phyloP scores from a whole-genome alignment of 2,329 filamentous ascomycete species.

The Alternaria ethzedia region DNA sequence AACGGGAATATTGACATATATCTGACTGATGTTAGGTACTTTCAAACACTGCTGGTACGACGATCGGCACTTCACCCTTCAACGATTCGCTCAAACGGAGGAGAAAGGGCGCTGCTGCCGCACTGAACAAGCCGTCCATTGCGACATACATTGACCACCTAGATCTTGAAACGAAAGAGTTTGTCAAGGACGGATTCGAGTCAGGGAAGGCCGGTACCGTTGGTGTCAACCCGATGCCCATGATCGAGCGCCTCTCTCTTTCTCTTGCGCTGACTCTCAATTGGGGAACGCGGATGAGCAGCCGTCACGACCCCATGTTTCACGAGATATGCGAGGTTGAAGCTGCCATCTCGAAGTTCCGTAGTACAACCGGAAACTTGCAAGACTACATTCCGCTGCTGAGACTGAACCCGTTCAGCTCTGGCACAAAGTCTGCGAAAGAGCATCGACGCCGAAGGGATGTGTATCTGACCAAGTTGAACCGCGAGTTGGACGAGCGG shows the following conservation, averaged over 20 bases:
- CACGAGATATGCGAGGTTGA: conserved; percentile 69
- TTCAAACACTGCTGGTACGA: conserved; percentile 70
- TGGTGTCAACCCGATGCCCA: conserved; percentile 69
- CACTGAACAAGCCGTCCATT: conserved; percentile 69
- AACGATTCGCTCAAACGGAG: conserved; percentile 69
- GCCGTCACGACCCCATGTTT: conserved; percentile 66
- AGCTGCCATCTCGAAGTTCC: conserved; percentile 65
- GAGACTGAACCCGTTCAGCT: conserved; percentile 66
- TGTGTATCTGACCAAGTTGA: conserved; percentile 64
- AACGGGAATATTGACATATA: neutral
- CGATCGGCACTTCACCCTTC: conserved; percentile 72
- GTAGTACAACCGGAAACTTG: conserved; percentile 66
- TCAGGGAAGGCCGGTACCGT: conserved; percentile 62
- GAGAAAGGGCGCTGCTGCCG: conserved; percentile 69
- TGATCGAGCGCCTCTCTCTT: conserved; percentile 69
- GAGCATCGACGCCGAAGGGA: conserved; percentile 68
- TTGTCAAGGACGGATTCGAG: conserved; percentile 65
- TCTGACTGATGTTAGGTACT: conserved; percentile 56
- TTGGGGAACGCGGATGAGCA: conserved; percentile 68
- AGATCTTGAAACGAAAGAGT: conserved; percentile 68
- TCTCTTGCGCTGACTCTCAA: conserved; percentile 70
- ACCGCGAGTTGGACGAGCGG: conserved; percentile 64
- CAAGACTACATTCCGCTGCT: conserved; percentile 68
- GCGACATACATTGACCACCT: conserved; percentile 68
- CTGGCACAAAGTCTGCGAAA: conserved; percentile 63